These are phyloP conservation scores for Calonectria hawksworthii DNA, from an alignment of 2,329 filamentous ascomycete species.

Conservation along the genomic window DNA sequence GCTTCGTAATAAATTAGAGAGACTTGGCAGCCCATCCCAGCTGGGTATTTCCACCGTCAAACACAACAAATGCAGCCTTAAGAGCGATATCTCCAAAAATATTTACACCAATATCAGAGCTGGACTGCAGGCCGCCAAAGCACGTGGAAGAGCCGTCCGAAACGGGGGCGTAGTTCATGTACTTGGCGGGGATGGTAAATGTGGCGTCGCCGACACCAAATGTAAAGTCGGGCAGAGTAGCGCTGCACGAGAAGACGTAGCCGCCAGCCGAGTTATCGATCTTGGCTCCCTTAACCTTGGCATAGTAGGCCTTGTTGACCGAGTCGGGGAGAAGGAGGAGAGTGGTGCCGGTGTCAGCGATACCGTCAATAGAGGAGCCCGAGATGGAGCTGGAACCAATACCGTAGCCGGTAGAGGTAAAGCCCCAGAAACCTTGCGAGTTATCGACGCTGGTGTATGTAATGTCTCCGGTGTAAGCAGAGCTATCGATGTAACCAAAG, in stretches of 20 bases:
- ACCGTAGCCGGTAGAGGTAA: slow-evolving; percentile 52
- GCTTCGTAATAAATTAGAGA: neutral
- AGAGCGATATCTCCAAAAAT: slow-evolving; percentile 76
- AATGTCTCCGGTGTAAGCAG: slow-evolving; percentile 74
- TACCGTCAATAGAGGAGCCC: slow-evolving; percentile 53
- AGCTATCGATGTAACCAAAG: slow-evolving; percentile 77
- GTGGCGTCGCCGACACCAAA: slow-evolving; percentile 70
- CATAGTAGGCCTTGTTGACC: slow-evolving; percentile 65
- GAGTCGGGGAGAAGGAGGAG: slow-evolving; percentile 71
- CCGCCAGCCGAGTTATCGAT: slow-evolving; percentile 58
- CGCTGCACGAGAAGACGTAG: slow-evolving; percentile 62
- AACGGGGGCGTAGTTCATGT: slow-evolving; percentile 64
- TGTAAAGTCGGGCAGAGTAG: slow-evolving; percentile 61
- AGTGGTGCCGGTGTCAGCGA: slow-evolving; percentile 74
- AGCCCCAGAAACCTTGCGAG: slow-evolving; percentile 75
- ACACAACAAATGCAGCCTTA: slow-evolving; percentile 72
- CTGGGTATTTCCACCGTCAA: slow-evolving; percentile 55
- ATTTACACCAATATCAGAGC: slow-evolving; percentile 58
- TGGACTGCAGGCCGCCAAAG: slow-evolving; percentile 78
- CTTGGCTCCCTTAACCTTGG: slow-evolving; percentile 58
- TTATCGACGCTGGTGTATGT: slow-evolving; percentile 73
- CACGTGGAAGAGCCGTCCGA: slow-evolving; percentile 54
- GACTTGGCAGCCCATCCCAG: slow-evolving; percentile 38
- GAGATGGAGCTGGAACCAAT: slow-evolving; percentile 42
- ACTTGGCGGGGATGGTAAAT: slow-evolving; percentile 67